Evolutionary conservation across 2,329 filamentous ascomycete genomes (phyloP).

Genomic region (Thielaviopsis cerberus): DNA sequence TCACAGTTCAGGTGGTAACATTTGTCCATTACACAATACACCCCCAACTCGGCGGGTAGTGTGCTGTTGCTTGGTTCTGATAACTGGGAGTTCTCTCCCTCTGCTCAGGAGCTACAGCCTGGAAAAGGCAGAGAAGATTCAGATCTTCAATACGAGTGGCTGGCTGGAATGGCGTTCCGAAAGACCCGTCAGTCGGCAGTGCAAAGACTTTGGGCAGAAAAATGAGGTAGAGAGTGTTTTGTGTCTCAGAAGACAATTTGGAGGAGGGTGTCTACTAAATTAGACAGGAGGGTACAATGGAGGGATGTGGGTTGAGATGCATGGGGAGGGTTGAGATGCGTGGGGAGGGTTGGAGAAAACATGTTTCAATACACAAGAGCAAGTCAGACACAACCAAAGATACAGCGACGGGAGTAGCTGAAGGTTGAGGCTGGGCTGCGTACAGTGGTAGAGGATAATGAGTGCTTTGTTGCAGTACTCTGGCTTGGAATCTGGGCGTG

Average conservation of each 20-base stretch:
- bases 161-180: background rate
- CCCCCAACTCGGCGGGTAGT: background rate
- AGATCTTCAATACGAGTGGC: background rate
- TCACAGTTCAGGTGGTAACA: background rate
- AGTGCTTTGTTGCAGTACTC: background rate
- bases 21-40: background rate
- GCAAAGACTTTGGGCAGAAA: background rate
- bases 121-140: background rate
- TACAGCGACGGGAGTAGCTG: background rate
- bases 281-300: background rate
- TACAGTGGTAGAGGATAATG: background rate
- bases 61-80: background rate
- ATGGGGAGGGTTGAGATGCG: background rate
- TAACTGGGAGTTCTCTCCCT: background rate
- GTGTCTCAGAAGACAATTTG: background rate
- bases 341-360: background rate
- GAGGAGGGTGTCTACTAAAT: background rate
- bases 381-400: background rate
- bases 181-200: background rate
- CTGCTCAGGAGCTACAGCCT: background rate
- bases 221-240: background rate
- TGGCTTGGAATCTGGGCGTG: background rate
- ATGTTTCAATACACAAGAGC: background rate
- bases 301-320: too few relatives aligned
- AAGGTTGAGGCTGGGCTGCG: background rate